Conservation (phyloP, 2,329 filamentous ascomycete genomes). For the Eutypella sp. region DNA sequence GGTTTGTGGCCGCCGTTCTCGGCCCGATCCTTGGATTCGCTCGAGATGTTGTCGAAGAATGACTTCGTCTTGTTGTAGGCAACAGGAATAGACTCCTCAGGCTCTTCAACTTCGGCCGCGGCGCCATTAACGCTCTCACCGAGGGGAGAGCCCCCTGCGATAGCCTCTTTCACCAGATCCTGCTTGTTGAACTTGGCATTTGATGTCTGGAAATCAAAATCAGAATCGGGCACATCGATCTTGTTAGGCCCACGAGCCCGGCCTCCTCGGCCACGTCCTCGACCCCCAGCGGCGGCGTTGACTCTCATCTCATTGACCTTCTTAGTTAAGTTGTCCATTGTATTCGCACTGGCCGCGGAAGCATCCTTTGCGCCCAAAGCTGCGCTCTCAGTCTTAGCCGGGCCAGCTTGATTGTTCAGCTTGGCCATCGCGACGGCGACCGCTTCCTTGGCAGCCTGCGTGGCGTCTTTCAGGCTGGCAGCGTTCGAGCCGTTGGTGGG, state of each 20-base stretch:
- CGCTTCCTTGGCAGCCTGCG: slow-evolving; percentile 68
- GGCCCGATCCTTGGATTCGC: slow-evolving; percentile 82
- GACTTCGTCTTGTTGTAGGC: slow-evolving; percentile 84
- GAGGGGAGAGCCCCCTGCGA: slow-evolving; percentile 65
- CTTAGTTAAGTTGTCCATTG: slow-evolving; percentile 66
- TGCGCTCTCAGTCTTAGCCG: background rate
- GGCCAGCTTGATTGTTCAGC: slow-evolving; percentile 38
- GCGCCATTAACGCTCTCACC: slow-evolving; percentile 44
- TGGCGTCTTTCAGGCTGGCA: slow-evolving; percentile 58
- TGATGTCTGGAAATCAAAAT: slow-evolving; percentile 84
- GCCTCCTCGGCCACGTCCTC: slow-evolving; percentile 42
- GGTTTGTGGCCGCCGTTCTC: slow-evolving; percentile 63
- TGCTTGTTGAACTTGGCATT: slow-evolving; percentile 89
- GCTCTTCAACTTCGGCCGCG: slow-evolving; percentile 29
- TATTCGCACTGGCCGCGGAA: slow-evolving; percentile 35
- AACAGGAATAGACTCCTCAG: slow-evolving; percentile 31
- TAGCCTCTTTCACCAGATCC: slow-evolving; percentile 82
- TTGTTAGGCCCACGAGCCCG: slow-evolving; percentile 48
- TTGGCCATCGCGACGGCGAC: slow-evolving; percentile 79
- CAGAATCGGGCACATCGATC: slow-evolving; percentile 82
- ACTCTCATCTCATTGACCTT: slow-evolving; percentile 75
- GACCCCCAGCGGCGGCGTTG: slow-evolving; percentile 49
- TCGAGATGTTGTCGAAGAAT: slow-evolving; percentile 98
- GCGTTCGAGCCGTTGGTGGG: slow-evolving; percentile 32
- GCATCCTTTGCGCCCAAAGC: slow-evolving; percentile 21